Percentiles rank a stretch among this genome's conserved stretches.
Conservation (phyloP, 1,284 basidiomycete species). For the Microbotryum saponariae region DNA sequence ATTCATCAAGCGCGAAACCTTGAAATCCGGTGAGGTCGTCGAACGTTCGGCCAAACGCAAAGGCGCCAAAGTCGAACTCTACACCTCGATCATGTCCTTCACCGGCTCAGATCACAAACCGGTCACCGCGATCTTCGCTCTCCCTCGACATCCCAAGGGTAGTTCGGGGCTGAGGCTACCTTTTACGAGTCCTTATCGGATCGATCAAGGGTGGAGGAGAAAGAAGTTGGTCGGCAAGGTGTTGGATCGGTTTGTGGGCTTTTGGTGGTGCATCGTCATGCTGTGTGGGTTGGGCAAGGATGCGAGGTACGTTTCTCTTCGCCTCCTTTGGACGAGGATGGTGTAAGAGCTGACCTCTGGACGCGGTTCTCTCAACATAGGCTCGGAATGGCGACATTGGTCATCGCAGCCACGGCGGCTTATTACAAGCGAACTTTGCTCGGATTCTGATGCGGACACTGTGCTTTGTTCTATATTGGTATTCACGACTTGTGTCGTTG, state of each 20-base stretch:
- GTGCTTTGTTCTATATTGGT: too few species aligned
- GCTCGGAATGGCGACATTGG: slow-evolving; percentile 16
- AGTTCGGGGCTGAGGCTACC: slow-evolving; percentile 41
- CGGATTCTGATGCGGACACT: too few species aligned
- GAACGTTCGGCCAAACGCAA: neutral
- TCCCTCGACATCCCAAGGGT: slow-evolving; percentile 51
- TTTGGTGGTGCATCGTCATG: slow-evolving; percentile 63
- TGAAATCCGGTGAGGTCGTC: too few species aligned
- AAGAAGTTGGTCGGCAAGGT: slow-evolving; percentile 58
- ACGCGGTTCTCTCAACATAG: neutral
- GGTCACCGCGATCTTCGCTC: slow-evolving; percentile 61
- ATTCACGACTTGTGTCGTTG: neutral
- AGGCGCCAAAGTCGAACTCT: slow-evolving; percentile 12
- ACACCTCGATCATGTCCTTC: slow-evolving; percentile 11
- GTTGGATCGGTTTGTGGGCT: slow-evolving; percentile 65
- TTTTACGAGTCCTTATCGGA: slow-evolving; percentile 43
- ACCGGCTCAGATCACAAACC: slow-evolving; percentile 27
- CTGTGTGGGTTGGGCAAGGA: slow-evolving; percentile 64
- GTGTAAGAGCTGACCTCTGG: neutral
- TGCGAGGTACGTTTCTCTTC: slow-evolving; percentile 26
- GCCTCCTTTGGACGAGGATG: neutral
- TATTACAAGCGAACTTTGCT: slow-evolving; percentile 1
- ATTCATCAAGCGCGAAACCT: too few species aligned
- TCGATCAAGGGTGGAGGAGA: slow-evolving; percentile 43
- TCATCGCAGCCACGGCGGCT: neutral